Conservation (phyloP, 257 asterid genomes). For the Fraxinus anomala region DNA sequence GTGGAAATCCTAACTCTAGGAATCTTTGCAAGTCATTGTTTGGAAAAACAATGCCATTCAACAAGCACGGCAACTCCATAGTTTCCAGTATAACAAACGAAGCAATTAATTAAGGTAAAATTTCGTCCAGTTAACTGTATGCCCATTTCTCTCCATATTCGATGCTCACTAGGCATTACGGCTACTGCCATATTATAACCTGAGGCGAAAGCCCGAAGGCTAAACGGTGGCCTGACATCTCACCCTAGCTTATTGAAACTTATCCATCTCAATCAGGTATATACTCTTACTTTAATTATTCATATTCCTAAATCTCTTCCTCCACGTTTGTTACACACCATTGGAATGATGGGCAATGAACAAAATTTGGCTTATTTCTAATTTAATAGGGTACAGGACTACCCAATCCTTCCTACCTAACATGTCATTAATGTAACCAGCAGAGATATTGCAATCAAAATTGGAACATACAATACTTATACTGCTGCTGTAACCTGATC, state of each 20-base stretch:
- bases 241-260: background rate
- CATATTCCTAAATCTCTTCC: no score
- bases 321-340: no score
- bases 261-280: background rate
- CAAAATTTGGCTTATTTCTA: no score
- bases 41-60: background rate
- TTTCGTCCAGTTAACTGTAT: background rate
- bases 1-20: no score
- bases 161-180: background rate
- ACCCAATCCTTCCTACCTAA: background rate
- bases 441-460: background rate
- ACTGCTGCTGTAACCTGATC: background rate
- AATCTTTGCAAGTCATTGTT: no score
- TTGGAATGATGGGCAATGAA: no score
- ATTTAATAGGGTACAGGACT: no score
- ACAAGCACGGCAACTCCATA: slow-evolving; percentile 11
- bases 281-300: no score
- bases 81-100: background rate
- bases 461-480: background rate
- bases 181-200: background rate
- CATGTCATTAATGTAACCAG: background rate
- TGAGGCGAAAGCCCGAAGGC: background rate
- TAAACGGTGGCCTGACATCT: background rate
- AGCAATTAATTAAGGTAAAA: background rate
- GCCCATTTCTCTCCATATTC: background rate